Percentiles rank a stretch among this genome's conserved stretches.
Conservation (phyloP, 106 monocot genomes). For the Xerophyta viscosa region DNA sequence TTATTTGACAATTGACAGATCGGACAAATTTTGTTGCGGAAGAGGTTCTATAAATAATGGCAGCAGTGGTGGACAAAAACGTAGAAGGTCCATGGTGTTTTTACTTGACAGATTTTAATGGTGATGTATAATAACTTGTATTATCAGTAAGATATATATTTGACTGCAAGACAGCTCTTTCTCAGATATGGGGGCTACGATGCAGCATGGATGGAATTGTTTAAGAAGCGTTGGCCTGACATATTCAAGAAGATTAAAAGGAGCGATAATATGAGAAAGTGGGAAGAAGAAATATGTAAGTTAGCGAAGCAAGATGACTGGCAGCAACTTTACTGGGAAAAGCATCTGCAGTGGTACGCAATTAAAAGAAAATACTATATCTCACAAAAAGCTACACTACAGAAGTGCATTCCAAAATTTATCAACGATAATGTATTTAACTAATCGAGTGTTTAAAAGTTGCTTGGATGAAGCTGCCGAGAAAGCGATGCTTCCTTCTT, state of each 20-base stretch:
- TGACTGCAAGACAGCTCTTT: background rate
- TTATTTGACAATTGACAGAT: conserved; percentile 9
- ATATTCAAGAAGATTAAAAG: background rate
- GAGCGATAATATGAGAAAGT: background rate
- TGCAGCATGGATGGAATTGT: conserved; percentile 14
- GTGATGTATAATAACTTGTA: background rate
- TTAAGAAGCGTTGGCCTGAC: conserved; percentile 23
- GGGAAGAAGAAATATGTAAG: background rate
- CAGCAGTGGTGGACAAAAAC: conserved; percentile 11
- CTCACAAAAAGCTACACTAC: no score
- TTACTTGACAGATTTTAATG: background rate
- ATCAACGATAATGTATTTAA: background rate
- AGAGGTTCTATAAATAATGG: background rate
- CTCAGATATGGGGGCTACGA: conserved; percentile 18
- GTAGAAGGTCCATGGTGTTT: conserved; percentile 15
- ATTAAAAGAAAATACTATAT: background rate
- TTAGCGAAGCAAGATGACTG: conserved; percentile 15
- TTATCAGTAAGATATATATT: background rate
- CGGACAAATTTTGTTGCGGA: background rate
- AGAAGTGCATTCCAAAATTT: no score
- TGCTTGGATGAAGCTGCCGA: conserved; percentile 59
- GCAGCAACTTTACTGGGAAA: conserved; percentile 46
- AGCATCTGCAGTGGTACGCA: conserved; percentile 30
- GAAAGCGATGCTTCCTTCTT: conserved; percentile 52
- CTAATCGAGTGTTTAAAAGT: conserved; percentile 12